These are phyloP conservation scores for Zizania palustris DNA, from an alignment of 202 grass and related monocot genomes.

Conservation along the genomic window DNA sequence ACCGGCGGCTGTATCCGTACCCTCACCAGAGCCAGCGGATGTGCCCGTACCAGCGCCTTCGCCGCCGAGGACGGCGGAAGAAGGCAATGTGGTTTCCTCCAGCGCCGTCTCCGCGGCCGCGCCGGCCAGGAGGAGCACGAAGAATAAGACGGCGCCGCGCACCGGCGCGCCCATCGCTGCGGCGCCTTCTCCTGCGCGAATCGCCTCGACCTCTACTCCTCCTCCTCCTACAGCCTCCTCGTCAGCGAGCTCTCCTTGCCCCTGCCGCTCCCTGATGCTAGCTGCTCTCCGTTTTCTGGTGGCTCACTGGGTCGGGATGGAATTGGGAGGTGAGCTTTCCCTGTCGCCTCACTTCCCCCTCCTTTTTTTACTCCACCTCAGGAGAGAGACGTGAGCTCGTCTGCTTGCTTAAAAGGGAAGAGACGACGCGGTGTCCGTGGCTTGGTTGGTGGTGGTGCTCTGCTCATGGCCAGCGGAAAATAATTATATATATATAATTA, in stretches of 20 bases:
- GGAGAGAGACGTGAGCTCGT: conserved; percentile 7
- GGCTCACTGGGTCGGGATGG: background rate
- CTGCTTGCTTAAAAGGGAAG: conserved; percentile 52
- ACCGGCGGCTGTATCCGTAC: no score
- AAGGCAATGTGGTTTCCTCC: conserved; percentile 46
- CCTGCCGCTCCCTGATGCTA: background rate
- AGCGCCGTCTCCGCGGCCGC: conserved; percentile 23
- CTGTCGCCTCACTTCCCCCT: background rate
- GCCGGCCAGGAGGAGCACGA: conserved; percentile 31
- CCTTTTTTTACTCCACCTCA: conserved; percentile 4
- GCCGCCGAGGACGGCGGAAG: background rate
- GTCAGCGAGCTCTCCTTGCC: background rate
- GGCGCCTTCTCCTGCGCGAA: background rate
- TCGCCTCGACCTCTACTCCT: background rate
- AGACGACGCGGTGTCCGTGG: conserved; percentile 36
- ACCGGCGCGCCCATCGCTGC: conserved; percentile 49
- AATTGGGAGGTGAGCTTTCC: conserved; percentile 34
- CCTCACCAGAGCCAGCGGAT: background rate
- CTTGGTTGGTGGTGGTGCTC: no score
- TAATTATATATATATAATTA: no score
- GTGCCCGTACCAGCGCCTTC: background rate
- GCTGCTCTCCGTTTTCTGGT: conserved; percentile 7
- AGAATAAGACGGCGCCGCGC: conserved; percentile 46
- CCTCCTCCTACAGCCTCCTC: background rate
- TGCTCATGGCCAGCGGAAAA: no score